Base-by-base conservation (phyloP, 73 alveolate genomes). In the Paramecium pentaurelia region DNA sequence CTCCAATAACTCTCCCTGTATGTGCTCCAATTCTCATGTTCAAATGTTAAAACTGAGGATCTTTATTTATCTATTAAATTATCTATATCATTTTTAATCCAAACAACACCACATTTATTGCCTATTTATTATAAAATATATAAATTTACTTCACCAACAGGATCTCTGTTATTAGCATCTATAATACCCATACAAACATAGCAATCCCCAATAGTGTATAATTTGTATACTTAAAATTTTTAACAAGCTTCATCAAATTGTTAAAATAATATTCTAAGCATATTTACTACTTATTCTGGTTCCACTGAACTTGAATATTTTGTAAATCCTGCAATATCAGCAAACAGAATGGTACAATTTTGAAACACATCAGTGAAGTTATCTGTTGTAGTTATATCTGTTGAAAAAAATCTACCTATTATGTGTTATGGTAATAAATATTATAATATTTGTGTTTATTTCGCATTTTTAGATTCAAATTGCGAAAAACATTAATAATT, bases 191-290 rank as follows among this genome's bases (percentile, higher is more conserved):
- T 92, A 44, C 97, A 98, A 12, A 98, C 99, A 88, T 98, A 98
- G 84, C 99, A 97, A 92, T 98, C 99, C 1, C 99, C 99, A 16
- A 98, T 98, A 2, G 99, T 98, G 83, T 97, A 99, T 4, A 98
- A 99, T 92, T 98, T 98, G 86, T 98, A 98, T 0, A 97, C 99
- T 59, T 97, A 93, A 73, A 97, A 94, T 68, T 95, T 95, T 36
- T 95, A 96, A 68, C 99, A 97, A n/a, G 97, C 97, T 92, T 97
- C 95, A 92, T 98, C 99, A 94, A 98, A 97, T 68, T 96, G 88
- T 80, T 97, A 91, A 92, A 97, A 98, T 77, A 98, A 95, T 84
- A 95, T 98, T 77, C 97, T 93, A 14, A 98, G 96, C 96, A 98
- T 86, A 77, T 89, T 86, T 49, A 98, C 98, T 0, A 98, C 99